phyloP scores from a whole-genome alignment of 1,284 basidiomycete genomes.

The Rhizoctonia solani region DNA sequence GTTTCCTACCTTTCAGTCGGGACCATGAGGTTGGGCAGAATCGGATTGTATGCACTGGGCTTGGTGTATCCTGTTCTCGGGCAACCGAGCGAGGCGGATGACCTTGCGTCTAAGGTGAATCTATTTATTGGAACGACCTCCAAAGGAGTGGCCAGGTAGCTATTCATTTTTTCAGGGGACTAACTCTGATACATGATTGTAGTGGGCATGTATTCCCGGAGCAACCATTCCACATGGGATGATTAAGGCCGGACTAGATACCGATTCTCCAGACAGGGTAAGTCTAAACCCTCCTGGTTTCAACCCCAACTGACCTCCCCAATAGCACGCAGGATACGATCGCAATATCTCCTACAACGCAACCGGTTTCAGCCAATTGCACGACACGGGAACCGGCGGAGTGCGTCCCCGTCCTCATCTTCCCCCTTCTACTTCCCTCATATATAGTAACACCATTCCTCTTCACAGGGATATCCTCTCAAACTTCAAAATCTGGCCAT shows the following conservation, averaged over 20 bases:
- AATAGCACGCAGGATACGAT: constrained; percentile 41
- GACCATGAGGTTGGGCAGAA: neutral
- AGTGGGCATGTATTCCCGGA: constrained; percentile 40
- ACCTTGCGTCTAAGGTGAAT: constrained; percentile 36
- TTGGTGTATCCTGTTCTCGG: neutral
- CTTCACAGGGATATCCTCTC: constrained; percentile 13
- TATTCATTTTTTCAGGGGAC: neutral
- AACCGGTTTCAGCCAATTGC: constrained; percentile 41
- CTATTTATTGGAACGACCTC: constrained; percentile 39
- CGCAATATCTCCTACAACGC: constrained; percentile 39
- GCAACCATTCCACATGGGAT: constrained; percentile 39
- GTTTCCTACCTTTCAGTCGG: neutral
- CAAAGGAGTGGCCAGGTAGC: constrained; percentile 27
- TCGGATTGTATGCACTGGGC: neutral
- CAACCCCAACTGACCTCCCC: neutral
- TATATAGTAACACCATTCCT: neutral
- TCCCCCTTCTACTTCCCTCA: neutral
- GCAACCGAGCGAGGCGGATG: constrained; percentile 10
- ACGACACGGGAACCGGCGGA: constrained; percentile 41
- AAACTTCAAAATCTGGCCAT: constrained; percentile 30
- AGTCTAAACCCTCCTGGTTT: neutral
- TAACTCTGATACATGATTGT: constrained; percentile 1
- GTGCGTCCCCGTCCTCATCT: too few species aligned
- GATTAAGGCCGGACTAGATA: constrained; percentile 37
- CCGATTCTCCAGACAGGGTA: constrained; percentile 27